phyloP scores from a whole-genome alignment of 139 green algal genomes.

The Coccomyxa sp. region DNA sequence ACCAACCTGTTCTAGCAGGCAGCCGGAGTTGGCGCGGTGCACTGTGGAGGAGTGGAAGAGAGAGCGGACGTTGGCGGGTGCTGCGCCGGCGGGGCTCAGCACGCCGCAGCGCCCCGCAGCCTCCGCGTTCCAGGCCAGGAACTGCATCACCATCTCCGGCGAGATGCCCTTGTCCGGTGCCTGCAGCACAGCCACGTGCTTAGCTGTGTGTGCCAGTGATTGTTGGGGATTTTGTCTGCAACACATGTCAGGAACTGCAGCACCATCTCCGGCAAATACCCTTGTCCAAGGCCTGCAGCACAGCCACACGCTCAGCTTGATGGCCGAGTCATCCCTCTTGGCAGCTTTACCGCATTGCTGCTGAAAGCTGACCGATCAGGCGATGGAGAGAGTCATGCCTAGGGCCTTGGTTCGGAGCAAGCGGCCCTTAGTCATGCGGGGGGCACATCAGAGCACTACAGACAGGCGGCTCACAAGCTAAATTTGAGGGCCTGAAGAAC shows the following conservation, averaged over 20 bases:
- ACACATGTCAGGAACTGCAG: constrained; percentile 35
- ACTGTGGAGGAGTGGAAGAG: constrained; percentile 46
- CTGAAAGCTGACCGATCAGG: too few relatives aligned
- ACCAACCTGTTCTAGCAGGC: constrained; percentile 46
- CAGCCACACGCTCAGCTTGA: background rate
- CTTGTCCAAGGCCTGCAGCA: background rate
- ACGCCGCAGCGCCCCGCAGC: constrained; percentile 29
- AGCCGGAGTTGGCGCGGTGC: constrained; percentile 29
- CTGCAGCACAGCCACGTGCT: background rate
- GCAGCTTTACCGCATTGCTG: too few relatives aligned
- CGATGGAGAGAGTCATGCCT: too few relatives aligned
- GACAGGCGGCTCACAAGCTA: too few relatives aligned
- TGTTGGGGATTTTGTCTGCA: too few relatives aligned
- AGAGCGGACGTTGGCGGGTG: constrained; percentile 22
- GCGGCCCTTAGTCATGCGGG: too few relatives aligned
- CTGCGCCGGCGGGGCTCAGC: constrained; percentile 25
- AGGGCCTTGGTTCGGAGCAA: too few relatives aligned
- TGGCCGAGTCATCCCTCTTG: too few relatives aligned
- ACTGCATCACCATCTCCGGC: constrained; percentile 26
- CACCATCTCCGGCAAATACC: constrained; percentile 31
- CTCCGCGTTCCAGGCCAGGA: constrained; percentile 45
- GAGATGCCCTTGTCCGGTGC: constrained; percentile 18
- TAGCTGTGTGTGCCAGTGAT: background rate
- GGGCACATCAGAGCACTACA: too few relatives aligned
- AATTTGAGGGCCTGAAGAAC: too few relatives aligned